Conservation (phyloP, 1,284 basidiomycete species). For the Ganoderma lucidum region DNA sequence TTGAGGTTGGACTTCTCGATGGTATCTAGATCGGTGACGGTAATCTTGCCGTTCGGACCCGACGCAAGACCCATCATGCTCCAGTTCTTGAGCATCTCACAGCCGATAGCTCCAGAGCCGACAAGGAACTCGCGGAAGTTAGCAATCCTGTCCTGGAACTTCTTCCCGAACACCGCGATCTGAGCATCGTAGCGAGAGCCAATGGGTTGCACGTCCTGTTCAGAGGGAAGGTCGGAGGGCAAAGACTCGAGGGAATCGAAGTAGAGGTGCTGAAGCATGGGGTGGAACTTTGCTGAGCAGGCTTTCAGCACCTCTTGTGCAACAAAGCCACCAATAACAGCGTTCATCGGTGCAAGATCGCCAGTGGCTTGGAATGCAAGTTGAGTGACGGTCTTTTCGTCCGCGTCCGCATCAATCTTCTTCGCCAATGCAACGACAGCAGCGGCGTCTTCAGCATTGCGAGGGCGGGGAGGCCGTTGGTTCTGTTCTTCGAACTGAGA, state of each 20-base stretch:
- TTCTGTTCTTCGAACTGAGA: conserved; percentile 80
- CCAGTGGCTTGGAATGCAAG: conserved; percentile 94
- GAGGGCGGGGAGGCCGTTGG: conserved; percentile 82
- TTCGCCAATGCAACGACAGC: conserved; percentile 80
- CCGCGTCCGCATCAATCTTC: conserved; percentile 76
- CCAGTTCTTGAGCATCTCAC: conserved; percentile 99
- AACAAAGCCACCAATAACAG: conserved; percentile 97
- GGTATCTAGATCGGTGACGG: conserved; percentile 98
- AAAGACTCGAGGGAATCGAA: conserved; percentile 98
- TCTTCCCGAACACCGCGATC: conserved; percentile 94
- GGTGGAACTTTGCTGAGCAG: conserved; percentile 98
- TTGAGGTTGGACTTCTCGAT: conserved; percentile 99
- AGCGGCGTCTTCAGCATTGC: conserved; percentile 86
- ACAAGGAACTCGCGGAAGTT: conserved; percentile 97
- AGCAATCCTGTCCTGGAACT: conserved; percentile 93
- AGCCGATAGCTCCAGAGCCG: conserved; percentile 98
- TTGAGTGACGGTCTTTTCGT: conserved; percentile 87
- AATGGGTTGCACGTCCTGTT: conserved; percentile 86
- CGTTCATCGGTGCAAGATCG: conserved; percentile 92
- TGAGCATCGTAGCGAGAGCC: conserved; percentile 94
- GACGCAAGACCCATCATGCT: conserved; percentile 97
- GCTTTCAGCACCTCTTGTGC: conserved; percentile 99
- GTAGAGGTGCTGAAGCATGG: conserved; percentile 95
- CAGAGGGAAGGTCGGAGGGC: conserved; percentile 78
- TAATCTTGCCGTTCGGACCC: conserved; percentile 84